Evolutionary conservation across 1,284 basidiomycete genomes (phyloP), one percentile per base, ranked within the genome.

Genomic region (Phlebopus sp.): DNA sequence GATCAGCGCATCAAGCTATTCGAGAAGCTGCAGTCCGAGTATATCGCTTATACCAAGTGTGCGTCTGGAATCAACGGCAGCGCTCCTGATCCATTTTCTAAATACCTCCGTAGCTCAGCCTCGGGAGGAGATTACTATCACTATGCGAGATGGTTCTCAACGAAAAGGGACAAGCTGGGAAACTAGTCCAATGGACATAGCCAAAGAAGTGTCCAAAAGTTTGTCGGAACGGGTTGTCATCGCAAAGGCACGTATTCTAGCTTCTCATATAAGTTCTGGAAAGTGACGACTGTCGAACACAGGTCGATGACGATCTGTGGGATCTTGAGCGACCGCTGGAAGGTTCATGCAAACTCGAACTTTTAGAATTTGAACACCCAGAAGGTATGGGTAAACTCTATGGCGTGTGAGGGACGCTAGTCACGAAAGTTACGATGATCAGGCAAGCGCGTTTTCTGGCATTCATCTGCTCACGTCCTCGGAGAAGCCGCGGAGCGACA

Each of bases 371-470:
- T 63, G 93, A 98, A 44, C 84, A 95, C 55, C 87, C 90, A 8
- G 94, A 98, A 78, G 96, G 94, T 82, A 59, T 56, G 56, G 36
- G 11, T 10, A 17, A 5, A 4, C 23, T 8, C 15, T 13, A 5
- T 15, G 34, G 6, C n/a, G n/a, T 29, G 27, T 14, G 4, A 6
- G 19, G 32, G 9, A 9, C 21, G 6, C 13, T 31, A 11, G 8
- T 18, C 34, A 36, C 19, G 29, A 37, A 18, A 7, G 13, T 3
- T 17, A 15, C 13, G 57, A 15, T 13, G 2, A 19, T 6, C 29
- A 90, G 88, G 92, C 47, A 92, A 96, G 68, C 87, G 86, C 59
- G 97, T 99, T 30, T 99, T 99, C 76, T 99, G 97, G 97, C 97
- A 99, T 68, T 98, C 96, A 19, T 98, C 95, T 10, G 97, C 97